Base-by-base conservation (phyloP, 176 grass and related monocot genomes). In the Hyparrhenia diplandra region DNA sequence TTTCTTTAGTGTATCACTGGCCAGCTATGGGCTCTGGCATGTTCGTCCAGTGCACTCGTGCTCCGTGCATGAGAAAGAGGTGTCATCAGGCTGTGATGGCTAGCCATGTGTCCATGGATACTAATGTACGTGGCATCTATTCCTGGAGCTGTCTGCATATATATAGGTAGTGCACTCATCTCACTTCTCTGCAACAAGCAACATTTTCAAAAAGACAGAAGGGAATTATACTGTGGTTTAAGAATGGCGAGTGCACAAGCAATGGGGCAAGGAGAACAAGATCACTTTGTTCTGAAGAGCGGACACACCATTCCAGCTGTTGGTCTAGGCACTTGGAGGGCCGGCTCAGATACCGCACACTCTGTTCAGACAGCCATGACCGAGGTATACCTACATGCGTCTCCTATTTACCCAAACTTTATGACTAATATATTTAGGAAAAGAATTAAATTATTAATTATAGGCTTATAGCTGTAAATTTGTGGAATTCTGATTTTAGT, bases 301-400 rank as follows among this genome's bases (percentile, higher is more conserved):
- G 93, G 93, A 12, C 93, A 90, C 30, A 54, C 79, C 65, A 90
- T 95, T 2, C 90, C 93, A 23, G 34, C 79, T 8, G 69, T 90
- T 27, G 90, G 94, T 10, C 65, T 91, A 34, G 94, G 90, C 80
- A 93, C 90, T 60, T 93, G 94, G 90, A 85, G 83, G 31, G 66
- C 88, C 3, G 88, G 91, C 51, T 89, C 86, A 4, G 74, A 86
- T 36, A 85, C 81, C 10, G 77, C 80, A 20, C 74, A 87, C 28
- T 75, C 80, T 5, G 83, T 93, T 69, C 68, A 49, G 73, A 87
- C 49, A 46, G 86, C 94, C 57, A 89, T 97, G 76, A 66, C 71
- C 24, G 60, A 91, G 90, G 94, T 93, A 72, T 45, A 59, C 13
- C n/a, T 72, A 1, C 83, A 25, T 79, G 45, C 40, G 18, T 65